These are phyloP conservation scores for Toxoplasma gondii DNA, from an alignment of 169 alveolate species.

Conservation along the genomic window DNA sequence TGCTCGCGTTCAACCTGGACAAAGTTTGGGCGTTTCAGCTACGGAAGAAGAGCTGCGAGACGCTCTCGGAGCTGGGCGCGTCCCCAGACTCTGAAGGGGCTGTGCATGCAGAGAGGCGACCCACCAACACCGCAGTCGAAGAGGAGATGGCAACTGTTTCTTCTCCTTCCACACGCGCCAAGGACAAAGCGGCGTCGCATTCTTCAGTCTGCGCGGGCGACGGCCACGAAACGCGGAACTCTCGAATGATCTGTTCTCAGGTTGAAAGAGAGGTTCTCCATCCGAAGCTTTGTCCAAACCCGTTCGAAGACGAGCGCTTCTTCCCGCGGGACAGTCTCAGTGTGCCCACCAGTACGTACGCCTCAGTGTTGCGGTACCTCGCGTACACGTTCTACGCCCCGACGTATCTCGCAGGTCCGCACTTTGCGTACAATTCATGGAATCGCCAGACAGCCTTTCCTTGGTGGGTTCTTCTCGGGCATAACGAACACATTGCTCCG, in stretches of 20 bases:
- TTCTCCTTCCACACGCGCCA: too few relatives aligned
- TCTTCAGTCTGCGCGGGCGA: too few relatives aligned
- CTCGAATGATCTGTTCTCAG: too few relatives aligned
- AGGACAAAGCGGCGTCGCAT: too few relatives aligned
- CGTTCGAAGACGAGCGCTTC: neutral
- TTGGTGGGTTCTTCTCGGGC: conserved; percentile 10
- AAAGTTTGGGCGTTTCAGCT: neutral
- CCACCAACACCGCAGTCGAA: too few relatives aligned
- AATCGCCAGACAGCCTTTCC: conserved; percentile 9
- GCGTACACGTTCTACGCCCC: conserved; percentile 81
- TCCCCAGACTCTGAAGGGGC: too few relatives aligned
- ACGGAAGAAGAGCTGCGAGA: neutral
- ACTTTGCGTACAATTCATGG: conserved; percentile 75
- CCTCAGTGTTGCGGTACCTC: conserved; percentile 66
- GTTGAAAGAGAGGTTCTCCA: too few relatives aligned
- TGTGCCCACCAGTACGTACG: conserved; percentile 42
- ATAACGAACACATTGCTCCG: neutral
- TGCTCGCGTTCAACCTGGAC: conserved; percentile 31
- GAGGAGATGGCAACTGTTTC: too few relatives aligned
- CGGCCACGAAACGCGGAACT: too few relatives aligned
- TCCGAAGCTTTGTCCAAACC: neutral
- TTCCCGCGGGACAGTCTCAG: neutral
- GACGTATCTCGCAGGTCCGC: conserved; percentile 81
- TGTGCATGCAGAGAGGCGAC: too few relatives aligned
- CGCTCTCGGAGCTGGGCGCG: neutral